phyloP scores from a whole-genome alignment of 164 flowering plant species.

The grape (Vitis vinifera) region ASM3070453v1 NC_081810.1:1629001-1629500 shows the following conservation, averaged over 20 bases:
- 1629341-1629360: conserved; percentile 53
- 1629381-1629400: conserved; percentile 38
- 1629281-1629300: conserved; percentile 40
- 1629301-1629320: conserved; percentile 48
- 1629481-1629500: conserved; percentile 30
- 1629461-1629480: conserved; percentile 66
- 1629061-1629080: conserved; percentile 54
- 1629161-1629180: conserved; percentile 64
- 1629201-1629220: conserved; percentile 52
- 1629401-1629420: conserved; percentile 38
- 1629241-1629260: conserved; percentile 77
- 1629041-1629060: conserved; percentile 68
- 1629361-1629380: conserved; percentile 62
- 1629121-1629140: conserved; percentile 38
- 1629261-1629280: conserved; percentile 50
- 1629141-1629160: conserved; percentile 58
- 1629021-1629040: conserved; percentile 41
- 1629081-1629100: conserved; percentile 38
- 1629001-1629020: conserved; percentile 53
- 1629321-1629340: conserved; percentile 48
- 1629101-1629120: conserved; percentile 37
- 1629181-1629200: conserved; percentile 58
- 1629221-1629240: conserved; percentile 63
- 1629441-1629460: conserved; percentile 68
- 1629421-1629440: conserved; percentile 52